A percentile compares a stretch with the other conserved stretches of the same genome.
These are phyloP conservation scores for Omphalotus guepiniiformis DNA, from an alignment of 768 basidiomycete species.

Conservation along the genomic window DNA sequence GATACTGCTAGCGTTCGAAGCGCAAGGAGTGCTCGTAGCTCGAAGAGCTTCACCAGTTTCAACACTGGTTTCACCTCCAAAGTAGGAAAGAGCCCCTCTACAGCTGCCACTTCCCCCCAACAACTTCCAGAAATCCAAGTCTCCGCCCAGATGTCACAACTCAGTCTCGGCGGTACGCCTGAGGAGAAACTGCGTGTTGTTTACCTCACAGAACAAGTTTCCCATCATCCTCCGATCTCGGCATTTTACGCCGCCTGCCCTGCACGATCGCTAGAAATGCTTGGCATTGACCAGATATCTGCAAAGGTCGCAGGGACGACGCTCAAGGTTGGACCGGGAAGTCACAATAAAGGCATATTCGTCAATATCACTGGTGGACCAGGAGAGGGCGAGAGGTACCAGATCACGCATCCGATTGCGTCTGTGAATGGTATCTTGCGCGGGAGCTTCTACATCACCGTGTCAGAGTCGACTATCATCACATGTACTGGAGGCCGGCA, in stretches of 20 bases:
- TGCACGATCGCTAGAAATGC: constrained; percentile 61
- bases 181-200: constrained; percentile 58
- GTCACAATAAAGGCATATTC: constrained; percentile 86
- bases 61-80: constrained; percentile 51
- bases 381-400: constrained; percentile 78
- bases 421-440: constrained; percentile 89
- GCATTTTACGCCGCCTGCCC: constrained; percentile 80
- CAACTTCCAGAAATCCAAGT: constrained; percentile 37
- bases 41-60: constrained; percentile 56
- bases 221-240: constrained; percentile 95
- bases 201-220: constrained; percentile 90
- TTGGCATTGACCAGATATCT: constrained; percentile 88
- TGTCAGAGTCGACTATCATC: constrained; percentile 74
- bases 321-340: constrained; percentile 77
- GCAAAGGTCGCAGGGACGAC: constrained; percentile 90
- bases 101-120: constrained; percentile 51
- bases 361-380: constrained; percentile 69
- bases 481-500: constrained; percentile 72
- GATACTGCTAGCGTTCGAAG: constrained; percentile 54
- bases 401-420: constrained; percentile 87
- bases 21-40: constrained; percentile 52
- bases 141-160: constrained; percentile 55
- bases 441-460: constrained; percentile 88
- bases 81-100: constrained; percentile 45
- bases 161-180: constrained; percentile 44